Base-by-base conservation (phyloP, 306 rosid genomes). In the Geum urbanum region DNA sequence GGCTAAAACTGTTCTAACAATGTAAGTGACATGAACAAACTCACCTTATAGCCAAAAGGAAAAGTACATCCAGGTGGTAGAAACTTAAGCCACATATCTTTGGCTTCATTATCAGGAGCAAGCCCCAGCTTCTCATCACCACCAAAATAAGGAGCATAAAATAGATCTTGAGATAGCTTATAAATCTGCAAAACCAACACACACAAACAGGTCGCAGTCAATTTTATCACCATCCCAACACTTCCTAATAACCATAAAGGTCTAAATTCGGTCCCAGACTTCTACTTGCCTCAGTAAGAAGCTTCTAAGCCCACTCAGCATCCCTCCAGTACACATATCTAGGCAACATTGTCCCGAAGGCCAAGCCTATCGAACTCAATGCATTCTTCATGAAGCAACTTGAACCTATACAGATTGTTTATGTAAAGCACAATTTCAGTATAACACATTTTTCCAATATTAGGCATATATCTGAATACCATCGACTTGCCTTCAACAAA, bases 321-420 rank as follows among this genome's bases (percentile, higher is more conserved):
- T 84, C 88, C 98, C 97, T 94, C 92, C 48, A 94, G 80, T 69
- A 94, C 92, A 80, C 97, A 88, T 82, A 94, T 83, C 79, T 94
- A 92, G 50, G 92, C 95, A 24, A 94, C 95, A 83, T 94, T 94
- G 79, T 90, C 96, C 76, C 98, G 86, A 41, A 94, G 97, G 75
- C 98, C 97, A 79, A 94, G 83, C 79, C 84, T 86, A 84, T 77
- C 84, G 82, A 84, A 94, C 79, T 90, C 97, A 39, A 94, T 85
- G 85, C 58, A 71, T 79, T 90, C 96, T 79, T 94, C 97, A 75
- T 87, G 82, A 62, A 87, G 75, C 82, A 94, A 76, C 41, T 80
- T 90, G 89, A 88, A 94, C 80, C 98, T 94, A 60, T 20, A 63
- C 57, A 73, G 69, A 75, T 9, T 60, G 60, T 13, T 50, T 48